Conservation (phyloP, 2,329 filamentous ascomycete genomes). For the Alternaria infectoria region DNA sequence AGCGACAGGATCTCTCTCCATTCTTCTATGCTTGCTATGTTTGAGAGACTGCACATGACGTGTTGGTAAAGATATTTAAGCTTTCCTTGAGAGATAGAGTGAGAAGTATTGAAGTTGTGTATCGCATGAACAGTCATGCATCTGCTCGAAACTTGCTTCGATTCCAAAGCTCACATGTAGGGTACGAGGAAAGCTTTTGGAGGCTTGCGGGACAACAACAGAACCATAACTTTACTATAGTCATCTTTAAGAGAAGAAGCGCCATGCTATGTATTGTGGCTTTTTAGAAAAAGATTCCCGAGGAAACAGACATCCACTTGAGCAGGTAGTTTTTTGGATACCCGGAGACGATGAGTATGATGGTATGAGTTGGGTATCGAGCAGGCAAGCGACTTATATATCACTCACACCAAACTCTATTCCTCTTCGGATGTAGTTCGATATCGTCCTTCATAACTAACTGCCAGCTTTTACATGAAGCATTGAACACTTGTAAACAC, state of each 20-base stretch:
- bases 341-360: neutral
- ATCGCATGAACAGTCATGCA: neutral
- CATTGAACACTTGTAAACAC: neutral
- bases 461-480: neutral
- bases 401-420: neutral
- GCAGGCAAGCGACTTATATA: neutral
- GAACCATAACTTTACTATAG: rapidly evolving
- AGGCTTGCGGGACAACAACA: neutral
- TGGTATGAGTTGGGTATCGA: neutral
- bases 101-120: neutral
- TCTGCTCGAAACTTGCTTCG: neutral
- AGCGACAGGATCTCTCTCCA: neutral
- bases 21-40: neutral
- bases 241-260: neutral
- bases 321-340: neutral
- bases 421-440: neutral
- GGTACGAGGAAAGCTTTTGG: rapidly evolving
- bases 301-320: neutral
- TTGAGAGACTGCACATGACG: neutral
- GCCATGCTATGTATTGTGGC: neutral
- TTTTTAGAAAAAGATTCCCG: neutral
- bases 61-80: neutral
- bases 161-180: neutral
- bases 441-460: neutral
- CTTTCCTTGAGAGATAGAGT: neutral